Conservation (phyloP, 306 rosid species). For the Rubus idaeus region DNA sequence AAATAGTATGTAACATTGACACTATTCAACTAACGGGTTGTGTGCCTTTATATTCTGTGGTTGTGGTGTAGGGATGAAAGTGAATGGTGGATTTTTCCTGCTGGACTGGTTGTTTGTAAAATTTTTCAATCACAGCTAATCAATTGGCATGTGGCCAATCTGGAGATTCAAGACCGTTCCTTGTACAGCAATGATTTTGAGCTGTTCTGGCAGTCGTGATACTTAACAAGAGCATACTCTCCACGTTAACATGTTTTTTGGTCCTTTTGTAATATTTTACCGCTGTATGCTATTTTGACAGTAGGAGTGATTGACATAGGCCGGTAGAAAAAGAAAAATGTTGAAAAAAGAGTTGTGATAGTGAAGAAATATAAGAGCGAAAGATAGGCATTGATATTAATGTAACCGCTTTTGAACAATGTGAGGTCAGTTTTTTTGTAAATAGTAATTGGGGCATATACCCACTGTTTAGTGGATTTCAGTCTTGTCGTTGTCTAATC, state of each 20-base stretch:
- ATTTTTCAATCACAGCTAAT: conserved; percentile 81
- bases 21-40: neutral
- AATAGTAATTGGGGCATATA: conserved; percentile 29
- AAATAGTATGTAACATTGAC: neutral
- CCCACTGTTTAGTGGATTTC: conserved; percentile 5
- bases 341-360: conserved; percentile 36
- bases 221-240: conserved; percentile 32
- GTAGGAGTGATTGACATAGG: conserved; percentile 64
- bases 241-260: conserved; percentile 41
- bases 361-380: conserved; percentile 23
- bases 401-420: conserved; percentile 49
- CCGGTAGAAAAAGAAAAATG: conserved; percentile 39
- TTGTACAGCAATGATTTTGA: conserved; percentile 93
- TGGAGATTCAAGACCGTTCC: conserved; percentile 99
- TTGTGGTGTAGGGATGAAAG: conserved; percentile 84
- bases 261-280: conserved; percentile 18
- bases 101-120: conserved; percentile 86
- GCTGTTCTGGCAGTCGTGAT: conserved; percentile 97
- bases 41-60: neutral
- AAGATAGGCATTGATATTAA: conserved; percentile 41
- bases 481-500: neutral
- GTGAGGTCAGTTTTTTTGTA: conserved; percentile 43
- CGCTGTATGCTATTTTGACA: conserved; percentile 33
- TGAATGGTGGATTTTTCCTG: conserved; percentile 97
- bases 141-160: conserved; percentile 96